These are phyloP conservation scores for Glycine soja DNA, from an alignment of 306 rosid species.

Conservation along the genomic window DNA sequence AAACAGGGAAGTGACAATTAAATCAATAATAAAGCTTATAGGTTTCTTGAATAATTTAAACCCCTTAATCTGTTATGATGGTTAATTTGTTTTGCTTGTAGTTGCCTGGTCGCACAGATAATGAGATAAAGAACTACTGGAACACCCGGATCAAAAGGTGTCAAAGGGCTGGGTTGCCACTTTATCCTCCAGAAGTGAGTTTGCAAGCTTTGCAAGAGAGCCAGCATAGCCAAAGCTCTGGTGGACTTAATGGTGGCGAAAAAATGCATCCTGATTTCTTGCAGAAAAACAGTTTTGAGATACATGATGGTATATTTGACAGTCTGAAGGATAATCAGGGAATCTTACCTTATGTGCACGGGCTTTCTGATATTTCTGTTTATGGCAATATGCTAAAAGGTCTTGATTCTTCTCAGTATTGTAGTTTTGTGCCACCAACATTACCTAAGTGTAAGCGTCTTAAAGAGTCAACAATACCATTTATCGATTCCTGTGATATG, in stretches of 20 bases:
- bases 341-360: slow-evolving; percentile 62
- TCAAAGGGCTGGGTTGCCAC: slow-evolving; percentile 91
- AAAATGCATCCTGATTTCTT: slow-evolving; percentile 56
- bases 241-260: slow-evolving; percentile 57
- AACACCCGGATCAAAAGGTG: slow-evolving; percentile 93
- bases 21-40: neutral
- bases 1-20: neutral
- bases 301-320: slow-evolving; percentile 70
- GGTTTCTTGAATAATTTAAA: no score
- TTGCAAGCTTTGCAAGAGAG: slow-evolving; percentile 61
- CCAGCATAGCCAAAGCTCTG: slow-evolving; percentile 59
- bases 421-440: slow-evolving; percentile 57
- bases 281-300: slow-evolving; percentile 60
- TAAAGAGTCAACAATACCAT: slow-evolving; percentile 67
- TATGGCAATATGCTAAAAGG: slow-evolving; percentile 63
- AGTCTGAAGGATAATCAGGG: slow-evolving; percentile 63
- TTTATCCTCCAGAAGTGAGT: slow-evolving; percentile 88
- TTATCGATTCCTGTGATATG: slow-evolving; percentile 57
- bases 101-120: slow-evolving; percentile 99
- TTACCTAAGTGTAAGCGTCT: slow-evolving; percentile 68
- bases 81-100: slow-evolving; percentile 53
- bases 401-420: slow-evolving; percentile 71
- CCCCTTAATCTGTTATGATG: slow-evolving; percentile 28
- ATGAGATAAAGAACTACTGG: slow-evolving; percentile 99
- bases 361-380: slow-evolving; percentile 59